Percentiles rank a stretch among this genome's conserved stretches.
Evolutionary conservation across 495 filamentous ascomycete species (phyloP).

Genomic region (Aspergillus ellipticus): DNA sequence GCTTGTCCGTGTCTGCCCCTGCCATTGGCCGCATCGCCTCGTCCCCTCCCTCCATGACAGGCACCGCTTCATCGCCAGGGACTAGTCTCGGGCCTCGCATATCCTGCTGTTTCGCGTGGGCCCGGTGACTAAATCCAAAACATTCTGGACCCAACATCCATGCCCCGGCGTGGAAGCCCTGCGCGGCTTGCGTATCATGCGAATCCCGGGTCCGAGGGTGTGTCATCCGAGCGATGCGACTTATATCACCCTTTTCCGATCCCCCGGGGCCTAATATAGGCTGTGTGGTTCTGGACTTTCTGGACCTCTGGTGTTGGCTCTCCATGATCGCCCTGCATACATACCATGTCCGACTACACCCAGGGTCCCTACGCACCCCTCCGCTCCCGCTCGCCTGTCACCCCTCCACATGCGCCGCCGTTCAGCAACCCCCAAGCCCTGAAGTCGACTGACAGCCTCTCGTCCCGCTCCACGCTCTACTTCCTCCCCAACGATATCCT

Average conservation of each 20-base stretch:
- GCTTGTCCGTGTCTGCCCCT: no score
- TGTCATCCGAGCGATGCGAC: conserved; percentile 1
- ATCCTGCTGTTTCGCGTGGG: not conserved
- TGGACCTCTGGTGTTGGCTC: not conserved
- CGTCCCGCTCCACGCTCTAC: not conserved
- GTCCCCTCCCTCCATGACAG: not conserved
- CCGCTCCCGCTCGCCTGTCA: not conserved
- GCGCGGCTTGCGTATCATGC: not conserved
- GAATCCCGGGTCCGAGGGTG: not conserved
- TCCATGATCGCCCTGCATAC: not conserved
- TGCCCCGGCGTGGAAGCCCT: not conserved
- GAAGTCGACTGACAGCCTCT: not conserved
- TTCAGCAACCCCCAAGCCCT: not conserved
- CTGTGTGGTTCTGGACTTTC: not conserved
- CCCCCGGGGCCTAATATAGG: not conserved
- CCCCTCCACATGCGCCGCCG: not conserved
- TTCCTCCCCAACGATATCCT: conserved; percentile 3
- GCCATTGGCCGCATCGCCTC: not conserved
- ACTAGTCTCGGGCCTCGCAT: not conserved
- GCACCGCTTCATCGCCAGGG: not conserved
- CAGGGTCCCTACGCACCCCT: not conserved
- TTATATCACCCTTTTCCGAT: conserved; percentile 2
- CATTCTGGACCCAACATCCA: conserved; percentile 1
- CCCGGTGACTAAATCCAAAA: not conserved
- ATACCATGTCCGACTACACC: not conserved